Conservation (phyloP, 164 flowering plant species). For the Kingdonia uniflora region DNA sequence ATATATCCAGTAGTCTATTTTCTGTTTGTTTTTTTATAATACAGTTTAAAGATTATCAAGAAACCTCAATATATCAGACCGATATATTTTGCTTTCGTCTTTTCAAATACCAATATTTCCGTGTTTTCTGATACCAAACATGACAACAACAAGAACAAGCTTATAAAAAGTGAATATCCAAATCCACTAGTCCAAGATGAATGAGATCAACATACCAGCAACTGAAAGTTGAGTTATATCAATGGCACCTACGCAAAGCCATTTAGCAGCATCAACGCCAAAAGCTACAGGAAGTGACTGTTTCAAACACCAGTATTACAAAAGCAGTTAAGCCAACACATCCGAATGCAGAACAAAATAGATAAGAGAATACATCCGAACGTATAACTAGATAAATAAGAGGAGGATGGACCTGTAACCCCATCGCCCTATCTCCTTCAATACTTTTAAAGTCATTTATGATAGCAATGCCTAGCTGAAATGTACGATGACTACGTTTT, state of each 20-base stretch:
- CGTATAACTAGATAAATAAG: background rate
- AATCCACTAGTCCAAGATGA: background rate
- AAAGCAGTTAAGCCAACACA: background rate
- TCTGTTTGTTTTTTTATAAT: no score
- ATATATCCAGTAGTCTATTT: no score
- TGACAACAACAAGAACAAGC: background rate
- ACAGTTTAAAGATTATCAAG: no score
- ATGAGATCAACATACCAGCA: constrained; percentile 46
- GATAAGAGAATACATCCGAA: background rate
- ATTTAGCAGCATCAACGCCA: constrained; percentile 93
- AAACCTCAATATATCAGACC: no score
- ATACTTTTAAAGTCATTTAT: constrained; percentile 96
- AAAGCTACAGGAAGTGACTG: constrained; percentile 98
- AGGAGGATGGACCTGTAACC: constrained; percentile 57
- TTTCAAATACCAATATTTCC: no score
- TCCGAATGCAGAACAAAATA: background rate
- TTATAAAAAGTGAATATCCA: background rate
- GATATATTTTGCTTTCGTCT: no score
- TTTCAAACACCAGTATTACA: background rate
- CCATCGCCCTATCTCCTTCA: constrained; percentile 91
- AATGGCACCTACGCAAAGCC: constrained; percentile 98
- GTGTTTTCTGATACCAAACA: background rate
- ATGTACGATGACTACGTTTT: background rate
- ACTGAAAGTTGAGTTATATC: constrained; percentile 85
- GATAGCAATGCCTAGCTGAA: constrained; percentile 91